Percentiles rank a stretch among this genome's conserved stretches.
Conservation (phyloP, 2,329 filamentous ascomycete genomes). For the Botrytis galanthina region DNA sequence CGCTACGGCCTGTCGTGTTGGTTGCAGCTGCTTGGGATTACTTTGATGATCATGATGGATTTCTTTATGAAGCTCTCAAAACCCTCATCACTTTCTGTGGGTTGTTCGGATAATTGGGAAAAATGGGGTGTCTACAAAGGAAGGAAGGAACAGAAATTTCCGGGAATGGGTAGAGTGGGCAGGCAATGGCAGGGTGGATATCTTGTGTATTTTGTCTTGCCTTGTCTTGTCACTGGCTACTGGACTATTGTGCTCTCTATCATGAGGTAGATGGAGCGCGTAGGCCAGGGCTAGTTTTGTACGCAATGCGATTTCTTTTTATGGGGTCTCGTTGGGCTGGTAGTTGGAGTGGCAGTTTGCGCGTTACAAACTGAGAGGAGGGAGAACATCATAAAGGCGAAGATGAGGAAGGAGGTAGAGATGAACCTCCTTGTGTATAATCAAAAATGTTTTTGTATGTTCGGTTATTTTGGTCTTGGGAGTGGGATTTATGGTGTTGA, state of each 20-base stretch:
- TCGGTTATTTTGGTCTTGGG: background rate
- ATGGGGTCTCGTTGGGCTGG: background rate
- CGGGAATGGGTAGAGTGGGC: background rate
- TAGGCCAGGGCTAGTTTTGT: slow-evolving; percentile 8
- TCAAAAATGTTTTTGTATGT: slow-evolving; percentile 14
- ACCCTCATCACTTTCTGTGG: slow-evolving; percentile 5
- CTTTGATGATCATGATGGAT: slow-evolving; percentile 22
- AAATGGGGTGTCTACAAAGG: slow-evolving; percentile 16
- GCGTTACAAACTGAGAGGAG: background rate
- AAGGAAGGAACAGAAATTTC: slow-evolving; percentile 14
- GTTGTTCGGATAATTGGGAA: slow-evolving; percentile 10
- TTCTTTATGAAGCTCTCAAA: slow-evolving; percentile 20
- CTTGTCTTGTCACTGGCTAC: slow-evolving; percentile 9
- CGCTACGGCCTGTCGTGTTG: slow-evolving; percentile 15
- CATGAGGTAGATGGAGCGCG: slow-evolving; percentile 10
- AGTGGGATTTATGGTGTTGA: background rate
- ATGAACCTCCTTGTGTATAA: slow-evolving; percentile 17
- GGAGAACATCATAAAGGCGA: background rate
- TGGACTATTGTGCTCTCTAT: slow-evolving; percentile 16
- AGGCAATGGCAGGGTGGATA: slow-evolving; percentile 7
- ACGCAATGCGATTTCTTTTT: slow-evolving; percentile 8
- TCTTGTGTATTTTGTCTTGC: slow-evolving; percentile 3
- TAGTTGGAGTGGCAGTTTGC: background rate
- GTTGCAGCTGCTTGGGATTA: slow-evolving; percentile 16
- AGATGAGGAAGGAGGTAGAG: background rate